Conservation (phyloP, 1,139 yeast genomes). For the Suhomyces maxii region DNA sequence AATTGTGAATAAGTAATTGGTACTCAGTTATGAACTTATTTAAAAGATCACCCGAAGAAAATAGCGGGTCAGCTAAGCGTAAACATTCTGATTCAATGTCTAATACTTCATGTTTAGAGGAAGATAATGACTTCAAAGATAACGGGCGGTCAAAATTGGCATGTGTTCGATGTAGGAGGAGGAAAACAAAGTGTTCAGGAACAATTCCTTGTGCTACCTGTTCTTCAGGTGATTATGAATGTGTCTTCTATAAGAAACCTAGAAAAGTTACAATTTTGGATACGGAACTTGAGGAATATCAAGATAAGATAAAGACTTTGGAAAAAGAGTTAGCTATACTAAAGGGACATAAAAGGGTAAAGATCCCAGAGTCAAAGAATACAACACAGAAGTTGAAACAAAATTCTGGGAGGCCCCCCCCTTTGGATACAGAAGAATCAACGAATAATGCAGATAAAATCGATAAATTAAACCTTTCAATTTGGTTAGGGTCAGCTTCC, state of each 20-base stretch:
- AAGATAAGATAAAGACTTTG: slow-evolving; percentile 15
- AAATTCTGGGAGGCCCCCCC: not conserved
- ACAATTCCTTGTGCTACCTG: slow-evolving; percentile 26
- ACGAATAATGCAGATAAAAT: not conserved
- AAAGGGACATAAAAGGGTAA: not conserved
- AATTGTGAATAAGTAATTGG: not conserved
- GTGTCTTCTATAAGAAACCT: slow-evolving; percentile 27
- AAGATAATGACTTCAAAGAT: not conserved
- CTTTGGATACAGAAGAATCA: not conserved
- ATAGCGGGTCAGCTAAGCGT: not conserved
- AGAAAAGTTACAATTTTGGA: slow-evolving; percentile 23
- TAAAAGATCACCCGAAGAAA: not conserved
- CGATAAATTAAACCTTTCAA: slow-evolving; percentile 11
- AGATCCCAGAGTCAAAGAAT: not conserved
- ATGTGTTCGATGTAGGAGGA: slow-evolving; percentile 25
- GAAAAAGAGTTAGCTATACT: slow-evolving; percentile 13
- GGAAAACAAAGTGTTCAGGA: slow-evolving; percentile 32
- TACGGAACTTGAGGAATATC: slow-evolving; percentile 24
- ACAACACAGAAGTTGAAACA: not conserved
- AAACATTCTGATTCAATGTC: not conserved
- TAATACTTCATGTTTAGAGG: not conserved
- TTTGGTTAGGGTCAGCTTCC: slow-evolving; percentile 28
- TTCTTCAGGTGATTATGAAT: slow-evolving; percentile 15
- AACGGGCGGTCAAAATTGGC: slow-evolving; percentile 16
- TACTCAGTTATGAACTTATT: not conserved